These are phyloP conservation scores for Pythium insidiosum DNA, from an alignment of 352 stramenopile genomes.

Conservation along the genomic window DNA sequence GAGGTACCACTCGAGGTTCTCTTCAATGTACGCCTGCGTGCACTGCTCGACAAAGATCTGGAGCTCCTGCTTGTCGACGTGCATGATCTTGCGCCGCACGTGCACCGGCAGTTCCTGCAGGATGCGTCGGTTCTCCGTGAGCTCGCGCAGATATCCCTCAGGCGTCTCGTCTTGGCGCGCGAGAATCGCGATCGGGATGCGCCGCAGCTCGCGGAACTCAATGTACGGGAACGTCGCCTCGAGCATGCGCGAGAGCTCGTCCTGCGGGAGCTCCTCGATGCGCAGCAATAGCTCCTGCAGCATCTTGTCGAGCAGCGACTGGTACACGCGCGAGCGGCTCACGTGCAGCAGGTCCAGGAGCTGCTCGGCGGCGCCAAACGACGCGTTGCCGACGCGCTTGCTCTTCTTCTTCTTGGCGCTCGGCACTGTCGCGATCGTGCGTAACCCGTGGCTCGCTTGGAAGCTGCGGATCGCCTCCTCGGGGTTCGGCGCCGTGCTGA, in stretches of 20 bases:
- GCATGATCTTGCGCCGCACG: conserved; percentile 76
- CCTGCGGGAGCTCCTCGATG: conserved; percentile 58
- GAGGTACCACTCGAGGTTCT: conserved; percentile 61
- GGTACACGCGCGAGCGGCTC: conserved; percentile 50
- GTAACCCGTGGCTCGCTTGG: conserved; percentile 54
- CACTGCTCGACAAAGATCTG: conserved; percentile 69
- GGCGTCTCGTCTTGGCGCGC: conserved; percentile 74
- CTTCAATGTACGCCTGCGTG: conserved; percentile 61
- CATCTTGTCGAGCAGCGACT: conserved; percentile 60
- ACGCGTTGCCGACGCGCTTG: conserved; percentile 6
- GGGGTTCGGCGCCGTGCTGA: conserved; percentile 78
- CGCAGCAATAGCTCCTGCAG: conserved; percentile 66
- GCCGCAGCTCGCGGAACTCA: conserved; percentile 79
- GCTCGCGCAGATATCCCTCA: conserved; percentile 60
- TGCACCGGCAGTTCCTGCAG: conserved; percentile 71
- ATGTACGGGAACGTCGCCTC: conserved; percentile 85
- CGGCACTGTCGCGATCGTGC: conserved; percentile 20
- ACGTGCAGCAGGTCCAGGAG: conserved; percentile 76
- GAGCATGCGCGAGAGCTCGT: conserved; percentile 58
- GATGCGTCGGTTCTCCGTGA: conserved; percentile 79
- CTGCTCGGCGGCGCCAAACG: conserved; percentile 48
- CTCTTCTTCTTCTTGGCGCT: conserved; percentile 1
- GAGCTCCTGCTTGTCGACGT: conserved; percentile 60
- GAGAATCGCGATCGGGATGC: conserved; percentile 78
- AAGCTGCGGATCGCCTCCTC: conserved; percentile 79